phyloP scores from a whole-genome alignment of 2,329 filamentous ascomycete species.

The Tolypocladium guangdongense region DNA sequence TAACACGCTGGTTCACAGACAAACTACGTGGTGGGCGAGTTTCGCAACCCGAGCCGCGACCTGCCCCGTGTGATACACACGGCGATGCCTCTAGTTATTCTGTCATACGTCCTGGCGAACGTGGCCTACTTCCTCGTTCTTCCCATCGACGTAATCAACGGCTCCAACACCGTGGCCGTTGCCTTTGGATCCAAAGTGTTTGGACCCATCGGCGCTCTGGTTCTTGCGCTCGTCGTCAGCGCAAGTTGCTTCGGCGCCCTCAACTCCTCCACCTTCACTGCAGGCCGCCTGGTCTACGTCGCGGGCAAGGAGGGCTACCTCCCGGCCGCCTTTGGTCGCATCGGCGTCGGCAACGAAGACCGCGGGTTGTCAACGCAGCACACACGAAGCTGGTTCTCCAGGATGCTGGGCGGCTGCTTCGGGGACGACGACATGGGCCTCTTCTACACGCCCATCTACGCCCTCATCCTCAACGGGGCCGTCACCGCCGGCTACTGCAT shows the following conservation, averaged over 20 bases:
- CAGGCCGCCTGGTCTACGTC: conserved; percentile 81
- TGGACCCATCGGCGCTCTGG: conserved; percentile 66
- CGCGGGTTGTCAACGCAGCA: conserved; percentile 30
- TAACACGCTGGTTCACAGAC: conserved; percentile 43
- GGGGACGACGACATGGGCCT: conserved; percentile 71
- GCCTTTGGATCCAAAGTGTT: conserved; percentile 87
- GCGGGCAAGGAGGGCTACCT: conserved; percentile 94
- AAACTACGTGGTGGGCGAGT: conserved; percentile 96
- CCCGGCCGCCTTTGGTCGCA: conserved; percentile 68
- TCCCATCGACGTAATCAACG: conserved; percentile 68
- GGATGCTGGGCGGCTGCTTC: conserved; percentile 48
- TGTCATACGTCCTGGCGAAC: conserved; percentile 84
- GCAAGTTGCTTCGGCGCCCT: conserved; percentile 90
- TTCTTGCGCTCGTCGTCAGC: conserved; percentile 81
- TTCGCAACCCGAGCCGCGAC: conserved; percentile 81
- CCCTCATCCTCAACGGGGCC: conserved; percentile 68
- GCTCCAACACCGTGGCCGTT: conserved; percentile 89
- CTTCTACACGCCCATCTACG: conserved; percentile 90
- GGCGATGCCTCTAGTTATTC: conserved; percentile 86
- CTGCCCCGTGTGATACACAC: conserved; percentile 93
- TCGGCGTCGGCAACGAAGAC: conserved; percentile 53
- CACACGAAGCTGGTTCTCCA: conserved; percentile 45
- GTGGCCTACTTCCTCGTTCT: conserved; percentile 91
- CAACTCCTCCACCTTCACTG: conserved; percentile 91
- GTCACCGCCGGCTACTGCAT: conserved; percentile 70